Percentiles rank a stretch among this genome's conserved stretches.
Conservation (phyloP, 208 protist species). For the Tritrichomonas musculus region DNA sequence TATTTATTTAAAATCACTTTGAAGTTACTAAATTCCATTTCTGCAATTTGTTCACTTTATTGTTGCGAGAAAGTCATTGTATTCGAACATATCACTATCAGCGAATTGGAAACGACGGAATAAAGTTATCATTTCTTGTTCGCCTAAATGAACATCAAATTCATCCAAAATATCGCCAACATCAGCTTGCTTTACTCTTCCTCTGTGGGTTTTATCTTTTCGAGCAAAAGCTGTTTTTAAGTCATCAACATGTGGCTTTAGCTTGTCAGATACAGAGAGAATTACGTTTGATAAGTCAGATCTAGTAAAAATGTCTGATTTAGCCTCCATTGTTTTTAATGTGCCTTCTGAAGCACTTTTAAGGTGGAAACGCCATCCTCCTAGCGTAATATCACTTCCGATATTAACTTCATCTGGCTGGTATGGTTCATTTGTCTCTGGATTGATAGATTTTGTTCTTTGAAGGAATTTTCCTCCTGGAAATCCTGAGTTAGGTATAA, state of each 20-base stretch:
- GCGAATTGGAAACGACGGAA: not conserved
- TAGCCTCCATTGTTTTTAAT: not conserved
- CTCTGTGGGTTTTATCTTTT: not conserved
- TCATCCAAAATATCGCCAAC: not conserved
- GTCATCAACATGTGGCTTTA: not conserved
- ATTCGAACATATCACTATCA: not conserved
- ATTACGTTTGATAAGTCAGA: not conserved
- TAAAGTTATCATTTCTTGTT: not conserved
- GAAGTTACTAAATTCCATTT: too few species aligned
- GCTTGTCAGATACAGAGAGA: not conserved
- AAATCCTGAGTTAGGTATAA: constrained; percentile 3
- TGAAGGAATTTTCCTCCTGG: constrained; percentile 23
- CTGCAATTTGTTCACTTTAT: too few species aligned
- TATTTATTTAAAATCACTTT: too few species aligned
- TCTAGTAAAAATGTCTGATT: not conserved
- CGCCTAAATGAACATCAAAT: not conserved
- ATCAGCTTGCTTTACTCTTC: not conserved
- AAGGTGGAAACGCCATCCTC: not conserved
- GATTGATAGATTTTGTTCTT: not conserved
- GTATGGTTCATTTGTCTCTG: not conserved
- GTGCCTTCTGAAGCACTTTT: not conserved
- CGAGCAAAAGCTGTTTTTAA: not conserved
- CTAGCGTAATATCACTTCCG: not conserved
- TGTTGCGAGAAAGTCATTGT: not conserved
- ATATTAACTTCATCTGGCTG: not conserved